A percentile compares a stretch with the other conserved stretches of the same genome.
Conservation (phyloP, 2,329 filamentous ascomycete genomes). For the Chlorencoelia australis region DNA sequence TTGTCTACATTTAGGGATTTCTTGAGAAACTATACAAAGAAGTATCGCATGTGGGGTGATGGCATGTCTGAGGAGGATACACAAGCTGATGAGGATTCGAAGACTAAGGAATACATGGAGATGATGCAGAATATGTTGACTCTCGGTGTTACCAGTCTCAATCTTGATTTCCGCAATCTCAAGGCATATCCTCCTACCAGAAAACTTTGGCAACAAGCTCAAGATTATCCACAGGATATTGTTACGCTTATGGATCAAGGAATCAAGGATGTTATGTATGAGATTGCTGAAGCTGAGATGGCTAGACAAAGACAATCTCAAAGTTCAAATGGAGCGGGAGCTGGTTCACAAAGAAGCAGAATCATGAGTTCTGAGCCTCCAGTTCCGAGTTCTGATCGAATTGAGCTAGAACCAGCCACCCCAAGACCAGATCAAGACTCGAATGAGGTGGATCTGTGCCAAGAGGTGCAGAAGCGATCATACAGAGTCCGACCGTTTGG, state of each 20-base stretch:
- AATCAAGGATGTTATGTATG: slow-evolving; percentile 86
- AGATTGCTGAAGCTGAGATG: slow-evolving; percentile 74
- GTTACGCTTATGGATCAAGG: slow-evolving; percentile 94
- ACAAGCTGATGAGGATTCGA: slow-evolving; percentile 56
- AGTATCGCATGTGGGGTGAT: slow-evolving; percentile 87
- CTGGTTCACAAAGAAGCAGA: slow-evolving; percentile 34
- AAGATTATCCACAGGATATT: slow-evolving; percentile 91
- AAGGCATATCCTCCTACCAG: slow-evolving; percentile 86
- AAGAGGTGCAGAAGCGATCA: slow-evolving; percentile 68
- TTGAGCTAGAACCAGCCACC: slow-evolving; percentile 37
- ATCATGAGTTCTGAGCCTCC: slow-evolving; percentile 63
- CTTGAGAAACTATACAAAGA: slow-evolving; percentile 79
- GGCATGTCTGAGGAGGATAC: slow-evolving; percentile 72
- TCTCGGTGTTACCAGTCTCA: slow-evolving; percentile 73
- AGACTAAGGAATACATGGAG: slow-evolving; percentile 73
- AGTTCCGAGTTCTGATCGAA: slow-evolving; percentile 69
- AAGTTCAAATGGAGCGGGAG: slow-evolving; percentile 41
- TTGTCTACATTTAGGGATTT: slow-evolving; percentile 87
- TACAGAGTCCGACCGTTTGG: slow-evolving; percentile 89
- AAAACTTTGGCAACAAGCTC: slow-evolving; percentile 92
- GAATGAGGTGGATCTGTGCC: slow-evolving; percentile 52
- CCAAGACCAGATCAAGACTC: slow-evolving; percentile 35
- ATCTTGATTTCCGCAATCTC: slow-evolving; percentile 79
- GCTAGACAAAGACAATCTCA: slow-evolving; percentile 54
- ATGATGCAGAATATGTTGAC: slow-evolving; percentile 86